Evolutionary conservation across 176 grass and related monocot species (phyloP).

Genomic region (Musa troglodytarum): DNA sequence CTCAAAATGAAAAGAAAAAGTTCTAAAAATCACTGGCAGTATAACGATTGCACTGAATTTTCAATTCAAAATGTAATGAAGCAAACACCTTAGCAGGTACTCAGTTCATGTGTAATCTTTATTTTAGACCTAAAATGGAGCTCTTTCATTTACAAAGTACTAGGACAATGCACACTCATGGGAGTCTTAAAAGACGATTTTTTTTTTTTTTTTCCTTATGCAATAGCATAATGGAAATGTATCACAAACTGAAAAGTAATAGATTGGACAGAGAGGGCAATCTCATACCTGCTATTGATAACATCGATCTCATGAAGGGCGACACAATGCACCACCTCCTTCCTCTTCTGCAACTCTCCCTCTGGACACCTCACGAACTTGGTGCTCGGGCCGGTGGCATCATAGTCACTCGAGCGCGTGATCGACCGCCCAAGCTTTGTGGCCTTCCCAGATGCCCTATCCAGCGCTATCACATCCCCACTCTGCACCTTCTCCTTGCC

Average conservation of each 20-base stretch:
- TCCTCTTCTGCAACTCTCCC: conserved; percentile 91
- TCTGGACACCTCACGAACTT: conserved; percentile 92
- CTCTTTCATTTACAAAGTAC: no score
- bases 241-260: background rate
- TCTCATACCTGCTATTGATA: conserved; percentile 79
- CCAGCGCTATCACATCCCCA: conserved; percentile 77
- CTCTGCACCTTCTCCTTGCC: conserved; percentile 95
- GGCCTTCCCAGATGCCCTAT: conserved; percentile 76
- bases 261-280: no score
- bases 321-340: conserved; percentile 95
- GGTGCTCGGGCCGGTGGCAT: conserved; percentile 69
- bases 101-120: no score
- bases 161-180: no score
- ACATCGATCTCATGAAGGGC: conserved; percentile 96
- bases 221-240: background rate
- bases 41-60: no score
- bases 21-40: no score
- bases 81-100: no score
- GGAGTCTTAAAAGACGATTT: background rate
- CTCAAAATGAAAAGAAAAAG: no score
- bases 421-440: conserved; percentile 90
- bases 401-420: conserved; percentile 70
- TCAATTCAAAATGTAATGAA: no score
- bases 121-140: no score
- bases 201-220: background rate